phyloP scores from a whole-genome alignment of 345 rosid species.

The Citrus maxima region DNA sequence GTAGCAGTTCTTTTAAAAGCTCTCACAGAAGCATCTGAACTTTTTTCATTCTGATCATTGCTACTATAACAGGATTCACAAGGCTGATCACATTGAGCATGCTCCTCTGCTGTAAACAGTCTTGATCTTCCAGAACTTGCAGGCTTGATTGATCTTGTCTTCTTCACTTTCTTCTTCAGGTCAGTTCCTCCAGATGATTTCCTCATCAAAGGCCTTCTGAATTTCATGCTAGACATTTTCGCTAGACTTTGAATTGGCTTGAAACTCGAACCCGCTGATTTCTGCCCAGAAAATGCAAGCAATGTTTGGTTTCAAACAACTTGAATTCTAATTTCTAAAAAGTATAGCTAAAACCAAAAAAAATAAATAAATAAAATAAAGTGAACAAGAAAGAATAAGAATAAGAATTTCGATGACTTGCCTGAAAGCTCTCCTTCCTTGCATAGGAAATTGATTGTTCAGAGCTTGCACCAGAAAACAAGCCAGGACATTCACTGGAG shows the following conservation, averaged over 20 bases:
- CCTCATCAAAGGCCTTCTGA: slow-evolving; percentile 46
- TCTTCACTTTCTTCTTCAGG: slow-evolving; percentile 40
- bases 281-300: slow-evolving; percentile 35
- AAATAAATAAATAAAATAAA: no score
- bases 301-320: background rate
- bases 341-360: background rate
- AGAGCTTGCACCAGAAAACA: slow-evolving; percentile 29
- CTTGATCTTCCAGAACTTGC: slow-evolving; percentile 18
- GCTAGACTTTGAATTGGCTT: slow-evolving; percentile 40
- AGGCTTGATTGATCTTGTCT: slow-evolving; percentile 39
- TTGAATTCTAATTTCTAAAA: background rate
- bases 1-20: slow-evolving; percentile 30
- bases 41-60: background rate
- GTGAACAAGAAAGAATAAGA: background rate
- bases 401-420: slow-evolving; percentile 11
- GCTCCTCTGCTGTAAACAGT: slow-evolving; percentile 1
- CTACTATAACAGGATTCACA: slow-evolving; percentile 19
- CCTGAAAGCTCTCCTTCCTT: slow-evolving; percentile 40
- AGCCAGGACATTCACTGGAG: slow-evolving; percentile 12
- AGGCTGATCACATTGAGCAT: slow-evolving; percentile 1
- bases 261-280: slow-evolving; percentile 28
- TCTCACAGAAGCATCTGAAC: slow-evolving; percentile 23
- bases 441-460: slow-evolving; percentile 32
- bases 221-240: slow-evolving; percentile 46
- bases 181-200: slow-evolving; percentile 38